Percentiles rank a stretch among this genome's conserved stretches.
Evolutionary conservation across 306 rosid species (phyloP).

Genomic region (Vigna hirtella): DNA sequence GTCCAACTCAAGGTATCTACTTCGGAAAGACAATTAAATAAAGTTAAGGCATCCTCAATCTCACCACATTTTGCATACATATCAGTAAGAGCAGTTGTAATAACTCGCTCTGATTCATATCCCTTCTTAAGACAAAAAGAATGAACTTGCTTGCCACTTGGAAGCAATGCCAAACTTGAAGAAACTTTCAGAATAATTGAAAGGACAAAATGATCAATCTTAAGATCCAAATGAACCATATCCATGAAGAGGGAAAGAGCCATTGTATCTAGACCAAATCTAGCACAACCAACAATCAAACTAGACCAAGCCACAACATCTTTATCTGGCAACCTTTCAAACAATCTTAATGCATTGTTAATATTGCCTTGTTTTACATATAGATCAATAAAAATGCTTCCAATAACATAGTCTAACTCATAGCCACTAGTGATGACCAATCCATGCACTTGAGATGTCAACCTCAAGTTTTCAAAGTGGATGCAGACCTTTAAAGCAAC

Average conservation of each 20-base stretch:
- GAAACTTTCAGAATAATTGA: constrained; percentile 72
- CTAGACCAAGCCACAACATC: constrained; percentile 84
- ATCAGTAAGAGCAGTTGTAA: constrained; percentile 74
- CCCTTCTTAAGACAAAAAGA: constrained; percentile 75
- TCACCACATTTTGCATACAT: constrained; percentile 92
- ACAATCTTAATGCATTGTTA: constrained; percentile 60
- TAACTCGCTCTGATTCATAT: constrained; percentile 69
- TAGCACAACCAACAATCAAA: constrained; percentile 79
- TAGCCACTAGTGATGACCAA: constrained; percentile 68
- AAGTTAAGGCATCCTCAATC: constrained; percentile 67
- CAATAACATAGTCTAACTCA: constrained; percentile 71
- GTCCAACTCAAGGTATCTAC: constrained; percentile 84
- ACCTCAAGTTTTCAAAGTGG: constrained; percentile 55
- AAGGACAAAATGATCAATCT: constrained; percentile 77
- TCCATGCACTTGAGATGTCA: constrained; percentile 81
- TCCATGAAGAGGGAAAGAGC: constrained; percentile 68
- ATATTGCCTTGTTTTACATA: constrained; percentile 64
- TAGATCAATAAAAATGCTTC: constrained; percentile 78
- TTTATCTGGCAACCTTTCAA: constrained; percentile 71
- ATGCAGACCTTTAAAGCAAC: constrained; percentile 74
- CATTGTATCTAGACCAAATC: constrained; percentile 57
- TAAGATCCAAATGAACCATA: constrained; percentile 60
- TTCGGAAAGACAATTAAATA: constrained; percentile 61
- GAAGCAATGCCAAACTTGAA: constrained; percentile 68
- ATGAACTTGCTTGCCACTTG: constrained; percentile 82